Evolutionary conservation across 257 asterid species (phyloP), one percentile per base, ranked within the genome.

Genomic region (Cinchona pubescens): DNA sequence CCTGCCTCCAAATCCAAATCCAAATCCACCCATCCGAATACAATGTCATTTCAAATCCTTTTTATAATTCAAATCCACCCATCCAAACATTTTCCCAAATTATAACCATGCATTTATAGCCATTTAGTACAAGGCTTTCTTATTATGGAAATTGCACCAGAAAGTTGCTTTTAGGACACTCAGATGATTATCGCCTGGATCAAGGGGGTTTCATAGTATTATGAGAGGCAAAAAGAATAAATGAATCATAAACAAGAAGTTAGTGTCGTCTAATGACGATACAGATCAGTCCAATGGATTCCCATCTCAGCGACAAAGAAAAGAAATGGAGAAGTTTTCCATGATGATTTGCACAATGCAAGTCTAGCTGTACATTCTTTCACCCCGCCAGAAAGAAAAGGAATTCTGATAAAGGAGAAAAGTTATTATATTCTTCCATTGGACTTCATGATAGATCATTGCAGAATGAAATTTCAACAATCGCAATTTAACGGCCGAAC

Each of bases 201-300:
- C 53, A 80, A 90, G 73, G 92, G 84, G 72, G 92, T n/a, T n/a
- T 72, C 94, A 88, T 49, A 78, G 90, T 63, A 88, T 90, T 76
- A 82, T 90, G 79, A 87, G 38, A 87, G 86, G 51, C 4, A 42
- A 40, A 21, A 73, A 60, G 40, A 70, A 72, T 58, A 72, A 59
- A 35, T 35, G 5, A 45, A 62, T 29, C 45, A 51, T 43, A 37
- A 29, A 59, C 43, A 76, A 59, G 15, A 18, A 14, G n/a, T n/a
- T n/a, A n/a, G 25, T 70, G 40, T 38, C 34, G 15, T 56, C 25
- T 10, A 25, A 51, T 7, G 30, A 71, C 32, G 42, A 58, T 49
- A 35, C 67, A 40, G 15, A 34, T 49, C 32, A 23, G 29, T 42
- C 63, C 45, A 19, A 30, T 40, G 2, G 9, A 51, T 18, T 38